These are phyloP conservation scores for Pleochaeta shiraiana DNA, from an alignment of 2,329 filamentous ascomycete species.

Conservation along the genomic window DNA sequence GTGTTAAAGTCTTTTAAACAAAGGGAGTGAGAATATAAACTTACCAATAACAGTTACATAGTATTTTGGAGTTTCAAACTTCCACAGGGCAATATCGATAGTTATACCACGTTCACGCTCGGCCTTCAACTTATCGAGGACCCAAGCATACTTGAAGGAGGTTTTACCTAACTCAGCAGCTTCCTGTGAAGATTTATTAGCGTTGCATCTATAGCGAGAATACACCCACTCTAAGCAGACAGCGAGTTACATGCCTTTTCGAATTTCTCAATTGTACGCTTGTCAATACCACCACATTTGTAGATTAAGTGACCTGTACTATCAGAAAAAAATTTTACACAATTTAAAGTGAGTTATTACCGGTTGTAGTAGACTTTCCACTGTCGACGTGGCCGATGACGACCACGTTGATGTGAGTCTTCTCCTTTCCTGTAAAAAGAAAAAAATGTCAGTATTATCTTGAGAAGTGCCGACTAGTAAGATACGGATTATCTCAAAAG, in stretches of 20 bases:
- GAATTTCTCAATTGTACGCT: slow-evolving; percentile 99
- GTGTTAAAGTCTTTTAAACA: background rate
- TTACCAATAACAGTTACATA: slow-evolving; percentile 93
- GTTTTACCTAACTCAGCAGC: slow-evolving; percentile 98
- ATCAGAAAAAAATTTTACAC: slow-evolving; percentile 10
- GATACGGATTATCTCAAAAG: background rate
- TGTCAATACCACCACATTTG: slow-evolving; percentile 99
- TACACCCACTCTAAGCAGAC: no score
- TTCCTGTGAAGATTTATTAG: slow-evolving; percentile 46
- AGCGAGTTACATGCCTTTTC: slow-evolving; percentile 76
- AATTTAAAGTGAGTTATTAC: slow-evolving; percentile 32
- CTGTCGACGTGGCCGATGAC: slow-evolving; percentile 99
- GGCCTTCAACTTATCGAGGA: slow-evolving; percentile 99
- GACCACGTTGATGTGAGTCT: slow-evolving; percentile 94
- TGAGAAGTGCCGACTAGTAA: background rate
- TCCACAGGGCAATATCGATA: slow-evolving; percentile 99
- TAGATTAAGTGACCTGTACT: slow-evolving; percentile 83
- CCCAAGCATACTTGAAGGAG: slow-evolving; percentile 99
- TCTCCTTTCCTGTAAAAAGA: slow-evolving; percentile 47
- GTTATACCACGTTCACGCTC: slow-evolving; percentile 99
- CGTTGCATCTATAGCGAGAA: no score
- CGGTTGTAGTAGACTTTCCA: slow-evolving; percentile 93
- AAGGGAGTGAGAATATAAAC: slow-evolving; percentile 18
- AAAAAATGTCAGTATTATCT: background rate
- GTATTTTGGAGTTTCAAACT: slow-evolving; percentile 99